Evolutionary conservation across 495 filamentous ascomycete genomes (phyloP).

Genomic region (Physcia stellaris): DNA sequence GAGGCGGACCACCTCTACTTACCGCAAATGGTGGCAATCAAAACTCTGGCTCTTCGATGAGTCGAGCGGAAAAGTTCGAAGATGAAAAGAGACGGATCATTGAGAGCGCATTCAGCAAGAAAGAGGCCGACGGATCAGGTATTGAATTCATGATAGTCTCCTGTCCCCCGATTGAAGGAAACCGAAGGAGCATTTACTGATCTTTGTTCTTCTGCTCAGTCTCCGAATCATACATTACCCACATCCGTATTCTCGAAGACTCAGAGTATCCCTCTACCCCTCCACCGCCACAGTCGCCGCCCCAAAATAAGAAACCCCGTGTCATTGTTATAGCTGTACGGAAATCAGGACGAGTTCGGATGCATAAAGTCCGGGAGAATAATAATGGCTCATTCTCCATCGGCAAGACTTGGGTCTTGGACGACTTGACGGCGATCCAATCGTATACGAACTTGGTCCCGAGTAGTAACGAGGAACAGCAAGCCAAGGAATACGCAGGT

Average conservation of each 20-base stretch:
- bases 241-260: conserved; percentile 82
- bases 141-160: background rate
- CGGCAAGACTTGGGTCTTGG: conserved; percentile 92
- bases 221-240: conserved; percentile 92
- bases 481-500: conserved; percentile 63
- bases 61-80: conserved; percentile 80
- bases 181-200: background rate
- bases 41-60: conserved; percentile 25
- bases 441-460: conserved; percentile 50
- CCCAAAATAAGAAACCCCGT: conserved; percentile 70
- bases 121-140: conserved; percentile 70
- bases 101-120: conserved; percentile 80
- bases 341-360: conserved; percentile 79
- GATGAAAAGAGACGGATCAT: conserved; percentile 91
- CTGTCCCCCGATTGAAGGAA: background rate
- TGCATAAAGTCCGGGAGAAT: conserved; percentile 96
- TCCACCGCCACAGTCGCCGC: conserved; percentile 55
- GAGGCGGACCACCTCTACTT: too few relatives aligned
- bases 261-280: conserved; percentile 70
- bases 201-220: conserved; percentile 30
- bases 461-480: conserved; percentile 40
- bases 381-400: conserved; percentile 88
- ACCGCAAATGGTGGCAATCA: too few relatives aligned
- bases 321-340: conserved; percentile 86
- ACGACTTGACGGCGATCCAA: conserved; percentile 69